phyloP scores from a whole-genome alignment of 208 protist genomes.

The Lotmaria passim region DNA sequence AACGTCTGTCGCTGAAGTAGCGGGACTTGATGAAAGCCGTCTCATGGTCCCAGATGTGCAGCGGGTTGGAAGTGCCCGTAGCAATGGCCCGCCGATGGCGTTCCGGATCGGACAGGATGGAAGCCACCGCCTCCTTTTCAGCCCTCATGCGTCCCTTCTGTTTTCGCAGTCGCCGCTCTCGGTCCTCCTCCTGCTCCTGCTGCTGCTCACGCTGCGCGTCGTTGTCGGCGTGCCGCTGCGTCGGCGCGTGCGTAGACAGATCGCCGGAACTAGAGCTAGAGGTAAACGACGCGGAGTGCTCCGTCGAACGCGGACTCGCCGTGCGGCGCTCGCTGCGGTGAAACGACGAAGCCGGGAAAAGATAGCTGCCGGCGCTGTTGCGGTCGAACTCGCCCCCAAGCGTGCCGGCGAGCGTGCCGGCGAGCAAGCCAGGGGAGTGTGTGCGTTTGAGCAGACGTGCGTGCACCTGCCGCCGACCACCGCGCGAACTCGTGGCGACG shows the following conservation, averaged over 20 bases:
- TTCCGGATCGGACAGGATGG: slow-evolving; percentile 14
- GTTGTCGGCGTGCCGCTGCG: not conserved
- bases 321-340: not conserved
- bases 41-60: slow-evolving; percentile 49
- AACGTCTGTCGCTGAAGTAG: slow-evolving; percentile 22
- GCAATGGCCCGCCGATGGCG: slow-evolving; percentile 19
- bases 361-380: slow-evolving; percentile 3
- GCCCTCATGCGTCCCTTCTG: not conserved
- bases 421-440: slow-evolving; percentile 6
- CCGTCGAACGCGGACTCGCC: not conserved
- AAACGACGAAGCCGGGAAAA: slow-evolving; percentile 1
- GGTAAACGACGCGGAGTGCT: slow-evolving; percentile 1
- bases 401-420: slow-evolving; percentile 3
- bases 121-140: slow-evolving; percentile 5
- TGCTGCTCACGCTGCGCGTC: slow-evolving; percentile 4
- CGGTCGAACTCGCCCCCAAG: slow-evolving; percentile 5
- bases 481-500: slow-evolving; percentile 2
- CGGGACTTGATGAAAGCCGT: slow-evolving; percentile 27
- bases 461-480: slow-evolving; percentile 26
- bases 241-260: slow-evolving; percentile 9
- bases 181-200: slow-evolving; percentile 1
- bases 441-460: slow-evolving; percentile 1
- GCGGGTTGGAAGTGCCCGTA: slow-evolving; percentile 31
- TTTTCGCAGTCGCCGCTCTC: not conserved
- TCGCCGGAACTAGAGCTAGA: slow-evolving; percentile 4